phyloP scores from a whole-genome alignment of 345 rosid species.

The Linum usitatissimum region DNA sequence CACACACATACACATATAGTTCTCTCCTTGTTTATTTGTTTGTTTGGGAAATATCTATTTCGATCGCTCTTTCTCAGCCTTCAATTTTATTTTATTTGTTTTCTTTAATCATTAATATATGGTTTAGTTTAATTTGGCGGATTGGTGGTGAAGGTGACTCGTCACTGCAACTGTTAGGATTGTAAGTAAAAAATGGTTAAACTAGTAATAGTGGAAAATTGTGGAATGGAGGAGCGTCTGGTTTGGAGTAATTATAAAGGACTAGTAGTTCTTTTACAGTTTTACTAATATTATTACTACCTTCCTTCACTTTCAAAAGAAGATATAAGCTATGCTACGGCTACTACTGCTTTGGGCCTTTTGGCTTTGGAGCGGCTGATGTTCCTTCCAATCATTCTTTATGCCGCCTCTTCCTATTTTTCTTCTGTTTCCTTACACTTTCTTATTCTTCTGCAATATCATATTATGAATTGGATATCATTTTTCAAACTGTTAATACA shows the following conservation, averaged over 20 bases:
- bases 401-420: no score
- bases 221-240: background rate
- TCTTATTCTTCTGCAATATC: no score
- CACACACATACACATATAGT: background rate
- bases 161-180: background rate
- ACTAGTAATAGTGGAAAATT: no score
- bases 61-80: background rate
- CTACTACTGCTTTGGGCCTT: background rate
- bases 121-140: background rate
- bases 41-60: background rate
- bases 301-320: background rate
- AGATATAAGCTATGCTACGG: background rate
- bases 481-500: no score
- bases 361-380: background rate
- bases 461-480: no score
- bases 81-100: background rate
- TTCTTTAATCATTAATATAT: no score
- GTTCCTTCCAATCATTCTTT: no score
- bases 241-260: no score
- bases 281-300: no score
- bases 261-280: no score
- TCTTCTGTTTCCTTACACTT: no score
- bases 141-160: background rate
- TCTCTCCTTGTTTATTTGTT: constrained; percentile 7
- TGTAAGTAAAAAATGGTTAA: no score